Base-by-base conservation (phyloP, 495 filamentous ascomycete species). In the Polyplosphaeria fusca region DNA sequence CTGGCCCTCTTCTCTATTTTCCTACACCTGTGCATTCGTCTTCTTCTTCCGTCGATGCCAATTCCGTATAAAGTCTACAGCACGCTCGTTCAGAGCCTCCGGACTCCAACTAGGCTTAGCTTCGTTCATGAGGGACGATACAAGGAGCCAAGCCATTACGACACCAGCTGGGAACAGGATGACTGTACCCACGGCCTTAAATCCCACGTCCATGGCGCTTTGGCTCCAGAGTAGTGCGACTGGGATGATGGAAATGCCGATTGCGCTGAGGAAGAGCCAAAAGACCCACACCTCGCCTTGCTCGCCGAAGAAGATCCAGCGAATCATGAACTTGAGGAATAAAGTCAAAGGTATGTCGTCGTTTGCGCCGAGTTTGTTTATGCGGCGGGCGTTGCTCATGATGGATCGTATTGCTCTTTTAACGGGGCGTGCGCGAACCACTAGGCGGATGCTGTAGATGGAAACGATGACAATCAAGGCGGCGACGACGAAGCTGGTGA, bases 161-260 rank as follows among this genome's bases (percentile, higher is more conserved):
- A 48, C 11, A n/a, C 45, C 23, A 14, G 26, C 45, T 4, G 45
- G 45, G 13, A 48, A 14, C 23, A 48, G 16, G 3, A 48, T 28
- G 5, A 48, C 19, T 4, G 25, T 48, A 3, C 23, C 45, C 20
- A 48, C 24, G 14, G 45, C 45, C 45, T 48, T 48, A 19, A 48
- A 48, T n/a, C 45, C 35, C 12, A 32, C 14, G 16, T 48, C 45
- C 23, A 48, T 28, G 3, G 11, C 26, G 35, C 45, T 46, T 26
- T 46, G 45, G 24, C 18, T 32, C 45, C 45, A 48, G 18, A 48
- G 45, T 12, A 28, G 11, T 4, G 26, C 45, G 3, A 32, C 19
- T 14, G 45, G 45, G 5, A 48, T 32, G 9, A 26, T 16, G 9
- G 22, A 4, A 7, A 46, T 9, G 26, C 4, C 11, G 12, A 46